phyloP scores from a whole-genome alignment of 2,329 filamentous ascomycete genomes.

The Juglanconis juglandina region DNA sequence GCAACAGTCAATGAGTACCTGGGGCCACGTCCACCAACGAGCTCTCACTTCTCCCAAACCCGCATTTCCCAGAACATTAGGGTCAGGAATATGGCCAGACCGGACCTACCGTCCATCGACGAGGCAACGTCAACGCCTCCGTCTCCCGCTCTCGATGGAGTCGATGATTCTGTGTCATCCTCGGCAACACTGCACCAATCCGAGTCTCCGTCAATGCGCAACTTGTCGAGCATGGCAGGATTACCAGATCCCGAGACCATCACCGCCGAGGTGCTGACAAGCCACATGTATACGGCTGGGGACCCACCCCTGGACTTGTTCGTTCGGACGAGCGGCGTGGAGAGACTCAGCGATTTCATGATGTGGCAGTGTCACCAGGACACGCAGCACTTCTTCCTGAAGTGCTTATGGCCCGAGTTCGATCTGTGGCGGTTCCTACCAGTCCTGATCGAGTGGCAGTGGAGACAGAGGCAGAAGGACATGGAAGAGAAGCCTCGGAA shows the following conservation, averaged over 20 bases:
- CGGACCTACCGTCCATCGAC: slow-evolving; percentile 48
- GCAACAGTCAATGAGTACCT: slow-evolving; percentile 85
- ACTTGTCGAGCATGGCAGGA: slow-evolving; percentile 34
- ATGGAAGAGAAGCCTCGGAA: slow-evolving; percentile 44
- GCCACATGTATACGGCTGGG: slow-evolving; percentile 82
- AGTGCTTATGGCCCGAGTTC: slow-evolving; percentile 94
- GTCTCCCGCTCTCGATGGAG: slow-evolving; percentile 42
- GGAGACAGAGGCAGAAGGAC: slow-evolving; percentile 57
- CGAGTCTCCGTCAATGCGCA: slow-evolving; percentile 33
- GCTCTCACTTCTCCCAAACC: slow-evolving; percentile 78
- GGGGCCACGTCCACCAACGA: slow-evolving; percentile 61
- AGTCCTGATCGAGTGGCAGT: slow-evolving; percentile 87
- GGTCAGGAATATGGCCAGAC: slow-evolving; percentile 55
- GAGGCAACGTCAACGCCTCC: slow-evolving; percentile 44
- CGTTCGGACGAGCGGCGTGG: slow-evolving; percentile 87
- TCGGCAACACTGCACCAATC: slow-evolving; percentile 57
- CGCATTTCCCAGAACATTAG: slow-evolving; percentile 85
- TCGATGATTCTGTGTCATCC: slow-evolving; percentile 56
- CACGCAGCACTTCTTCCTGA: slow-evolving; percentile 87
- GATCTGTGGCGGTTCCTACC: slow-evolving; percentile 91
- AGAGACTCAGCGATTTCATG: slow-evolving; percentile 95
- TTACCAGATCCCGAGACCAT: slow-evolving; percentile 80
- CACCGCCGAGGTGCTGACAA: slow-evolving; percentile 73
- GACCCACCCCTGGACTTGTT: slow-evolving; percentile 88
- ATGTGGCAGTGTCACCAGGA: slow-evolving; percentile 95